Conservation (phyloP, 129 eudicot genomes). For the Cynara cardunculus region DNA sequence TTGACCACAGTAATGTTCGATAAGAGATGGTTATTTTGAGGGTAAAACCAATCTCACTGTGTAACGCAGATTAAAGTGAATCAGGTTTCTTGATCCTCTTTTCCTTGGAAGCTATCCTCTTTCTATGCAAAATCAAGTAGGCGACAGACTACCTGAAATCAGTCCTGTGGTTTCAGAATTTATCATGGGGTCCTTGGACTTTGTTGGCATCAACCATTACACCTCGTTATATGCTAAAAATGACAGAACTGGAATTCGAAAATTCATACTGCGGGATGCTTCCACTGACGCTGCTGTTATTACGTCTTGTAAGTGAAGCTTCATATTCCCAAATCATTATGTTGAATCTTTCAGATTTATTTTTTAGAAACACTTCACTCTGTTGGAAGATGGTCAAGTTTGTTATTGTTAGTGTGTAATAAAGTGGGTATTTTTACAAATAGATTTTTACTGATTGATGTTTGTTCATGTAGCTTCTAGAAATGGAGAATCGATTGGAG, state of each 20-base stretch:
- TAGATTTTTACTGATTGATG: constrained; percentile 9
- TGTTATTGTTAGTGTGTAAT: background rate
- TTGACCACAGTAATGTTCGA: background rate
- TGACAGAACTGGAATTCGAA: constrained; percentile 55
- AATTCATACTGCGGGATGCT: constrained; percentile 69
- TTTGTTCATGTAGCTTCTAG: constrained; percentile 54
- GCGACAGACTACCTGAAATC: constrained; percentile 69
- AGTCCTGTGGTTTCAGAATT: constrained; percentile 44
- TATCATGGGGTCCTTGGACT: constrained; percentile 64
- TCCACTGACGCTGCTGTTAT: constrained; percentile 67
- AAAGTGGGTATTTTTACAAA: background rate
- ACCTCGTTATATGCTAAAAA: constrained; percentile 81
- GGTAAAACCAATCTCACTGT: constrained; percentile 22
- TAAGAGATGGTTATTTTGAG: constrained; percentile 8
- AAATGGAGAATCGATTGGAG: constrained; percentile 77
- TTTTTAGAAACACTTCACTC: too few relatives aligned
- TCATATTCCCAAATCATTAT: background rate
- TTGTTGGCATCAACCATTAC: constrained; percentile 87
- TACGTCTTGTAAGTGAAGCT: constrained; percentile 47
- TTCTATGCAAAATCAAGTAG: constrained; percentile 79
- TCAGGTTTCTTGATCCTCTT: constrained; percentile 99
- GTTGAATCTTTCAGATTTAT: background rate
- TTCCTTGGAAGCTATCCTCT: constrained; percentile 80
- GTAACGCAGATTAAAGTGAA: constrained; percentile 40
- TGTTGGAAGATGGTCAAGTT: too few relatives aligned